Base-by-base conservation (phyloP, 2,329 filamentous ascomycete genomes). In the Chaetomium strumarium region DNA sequence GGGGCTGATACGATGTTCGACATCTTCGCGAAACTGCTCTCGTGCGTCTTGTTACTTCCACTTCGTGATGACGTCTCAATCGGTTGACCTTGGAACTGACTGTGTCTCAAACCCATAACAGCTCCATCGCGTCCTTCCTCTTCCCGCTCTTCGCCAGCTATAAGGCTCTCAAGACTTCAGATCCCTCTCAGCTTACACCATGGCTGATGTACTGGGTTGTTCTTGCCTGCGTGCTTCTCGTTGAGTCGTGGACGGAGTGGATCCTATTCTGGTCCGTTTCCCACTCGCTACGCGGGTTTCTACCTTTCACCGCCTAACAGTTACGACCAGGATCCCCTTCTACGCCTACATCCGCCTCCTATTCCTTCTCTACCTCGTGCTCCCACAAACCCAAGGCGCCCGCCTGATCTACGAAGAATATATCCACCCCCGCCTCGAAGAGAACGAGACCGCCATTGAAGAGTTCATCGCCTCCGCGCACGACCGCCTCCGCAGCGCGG, bases 151-250 rank as follows among this genome's bases (percentile, higher is more conserved):
- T 96, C 73, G 91, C 92, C 61, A 96, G 92, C 59, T 97, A 96
- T 80, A 97, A 97, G 77, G 92, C 93, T 45, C 86, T 99, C 66
- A 92, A 93, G 73, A 91, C 90, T 14, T 86, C 87, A 48, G 89
- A 96, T 69, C 90, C 91, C 2, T 85, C 89, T 36, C 84, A 95
- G 67, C 79, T 96, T 55, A 89, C 89, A 58, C 92, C 92, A 84
- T 99, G 93, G 93, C 81, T 97, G 60, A 97, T 97, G 87, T 99
- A 97, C 79, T 99, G 92, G 87, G 90, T 96, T 55, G 90, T 96
- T 20, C 81, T 96, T 59, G 88, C 88, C 56, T 85, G 88, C 68
- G 82, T 85, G 63, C 77, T 91, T 52, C 80, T 93, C 56, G 81
- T 84, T 70, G 93, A 97, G 73, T 91, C 86, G 43, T 95, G 90